Percentiles rank a stretch among this genome's conserved stretches.
Conservation (phyloP, 805 yeast genomes). For the Candida morakotiae region DNA sequence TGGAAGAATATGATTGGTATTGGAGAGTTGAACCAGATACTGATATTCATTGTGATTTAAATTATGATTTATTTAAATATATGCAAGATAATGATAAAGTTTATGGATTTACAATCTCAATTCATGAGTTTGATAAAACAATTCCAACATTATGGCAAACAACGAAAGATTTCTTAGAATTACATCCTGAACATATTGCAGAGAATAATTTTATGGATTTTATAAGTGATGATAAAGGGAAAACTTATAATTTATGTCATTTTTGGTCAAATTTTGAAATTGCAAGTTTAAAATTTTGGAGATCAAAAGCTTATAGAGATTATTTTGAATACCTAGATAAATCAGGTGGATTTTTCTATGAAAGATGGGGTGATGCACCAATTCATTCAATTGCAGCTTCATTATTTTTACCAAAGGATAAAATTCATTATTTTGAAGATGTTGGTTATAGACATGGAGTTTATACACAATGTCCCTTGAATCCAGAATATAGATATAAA, state of each 20-base stretch:
- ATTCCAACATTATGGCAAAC: constrained; percentile 82
- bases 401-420: constrained; percentile 63
- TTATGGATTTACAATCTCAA: constrained; percentile 83
- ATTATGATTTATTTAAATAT: constrained; percentile 81
- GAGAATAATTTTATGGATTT: constrained; percentile 67
- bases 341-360: constrained; percentile 89
- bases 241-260: constrained; percentile 77
- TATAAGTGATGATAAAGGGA: constrained; percentile 65
- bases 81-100: constrained; percentile 73
- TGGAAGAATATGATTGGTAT: constrained; percentile 80
- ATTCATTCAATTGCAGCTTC: constrained; percentile 86
- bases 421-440: constrained; percentile 76
- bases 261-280: constrained; percentile 91
- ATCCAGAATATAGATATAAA: constrained; percentile 48
- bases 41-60: constrained; percentile 75
- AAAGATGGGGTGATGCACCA: constrained; percentile 95
- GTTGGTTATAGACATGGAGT: constrained; percentile 84
- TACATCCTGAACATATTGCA: constrained; percentile 46
- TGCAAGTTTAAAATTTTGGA: constrained; percentile 70
- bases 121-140: constrained; percentile 80
- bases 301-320: constrained; percentile 58
- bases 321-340: constrained; percentile 74
- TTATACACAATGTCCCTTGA: constrained; percentile 75
- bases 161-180: constrained; percentile 61
- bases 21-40: constrained; percentile 95